Base-by-base conservation (phyloP, 306 rosid genomes). In the Erythrophleum fordii region DNA sequence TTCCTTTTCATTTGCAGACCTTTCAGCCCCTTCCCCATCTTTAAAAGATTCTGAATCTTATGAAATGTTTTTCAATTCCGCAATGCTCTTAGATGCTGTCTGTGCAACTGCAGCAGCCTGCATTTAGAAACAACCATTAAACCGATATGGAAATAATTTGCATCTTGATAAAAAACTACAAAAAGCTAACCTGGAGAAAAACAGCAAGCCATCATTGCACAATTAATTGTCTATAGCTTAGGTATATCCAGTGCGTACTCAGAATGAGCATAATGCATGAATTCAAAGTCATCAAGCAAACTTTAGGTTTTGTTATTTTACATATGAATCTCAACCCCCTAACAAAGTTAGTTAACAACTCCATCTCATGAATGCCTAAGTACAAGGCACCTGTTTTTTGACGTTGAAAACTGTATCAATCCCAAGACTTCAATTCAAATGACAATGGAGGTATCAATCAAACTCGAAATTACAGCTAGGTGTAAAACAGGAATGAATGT, bases 101-200 rank as follows among this genome's bases (percentile, higher is more conserved):
- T 94, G 80, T 68, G 98, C 97, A 75, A 80, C 97, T 41, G 78
- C 92, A 79, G 97, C 87, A 55, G 98, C 98, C 98, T 95, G 92
- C 82, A 83, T 73, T 73, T 79, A 56, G 55, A 88, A n/a, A 73
- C 39, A 73, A 44, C 72, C 55, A 48, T 64, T 48, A 29, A 73
- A n/a, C 25, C 42, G 67, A 77, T 59, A 22, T 44, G 34, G 20
- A 59, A 41, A 75, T 26, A 44, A 26, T 14, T 20, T 52, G 59
- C 23, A 20, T 22, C 13, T 26, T 64, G 39, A 42, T 26, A n/a
- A 45, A 45, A 82, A 37, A 52, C 23, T 55, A 9, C 28, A 18
- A 55, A 18, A 20, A 20, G 60, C 28, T 7, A 53, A 7, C 28
- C 26, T 18, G n/a, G 28, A 53, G 28, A 12, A n/a, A 20, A 20